A percentile compares a stretch with the other conserved stretches of the same genome.
These are phyloP conservation scores for Diospyros kaki DNA, from an alignment of 148 eudicot genomes.

Conservation along the genomic window DNA sequence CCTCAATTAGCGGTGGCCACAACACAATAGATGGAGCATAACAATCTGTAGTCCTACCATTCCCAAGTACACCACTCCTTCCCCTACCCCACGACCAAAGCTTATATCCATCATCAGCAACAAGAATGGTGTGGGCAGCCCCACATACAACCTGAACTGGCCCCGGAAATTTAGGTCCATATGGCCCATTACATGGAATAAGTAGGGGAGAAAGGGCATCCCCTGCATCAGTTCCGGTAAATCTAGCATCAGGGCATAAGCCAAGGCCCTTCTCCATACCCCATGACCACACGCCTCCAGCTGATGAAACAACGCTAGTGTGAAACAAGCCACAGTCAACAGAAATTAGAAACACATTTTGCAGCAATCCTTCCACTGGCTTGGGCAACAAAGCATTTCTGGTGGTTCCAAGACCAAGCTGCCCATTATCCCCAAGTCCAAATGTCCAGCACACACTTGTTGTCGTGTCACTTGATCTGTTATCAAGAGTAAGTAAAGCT, in stretches of 20 bases:
- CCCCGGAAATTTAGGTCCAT: conserved; percentile 44
- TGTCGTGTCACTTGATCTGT: conserved; percentile 35
- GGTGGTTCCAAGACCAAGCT: conserved; percentile 84
- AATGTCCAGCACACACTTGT: conserved; percentile 79
- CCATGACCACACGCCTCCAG: conserved; percentile 93
- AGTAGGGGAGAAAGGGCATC: conserved; percentile 61
- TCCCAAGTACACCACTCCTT: conserved; percentile 76
- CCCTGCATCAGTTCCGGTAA: conserved; percentile 55
- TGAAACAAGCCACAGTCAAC: conserved; percentile 82
- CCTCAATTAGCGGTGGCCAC: conserved; percentile 67
- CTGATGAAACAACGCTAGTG: conserved; percentile 72
- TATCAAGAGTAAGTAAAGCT: conserved; percentile 55
- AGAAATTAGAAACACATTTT: conserved; percentile 41
- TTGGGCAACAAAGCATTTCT: conserved; percentile 45
- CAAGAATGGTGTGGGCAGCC: conserved; percentile 82
- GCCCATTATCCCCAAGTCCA: conserved; percentile 85
- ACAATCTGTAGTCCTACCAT: conserved; percentile 46
- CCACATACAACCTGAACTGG: conserved; percentile 73
- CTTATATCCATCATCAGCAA: conserved; percentile 57
- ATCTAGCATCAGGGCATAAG: conserved; percentile 76
- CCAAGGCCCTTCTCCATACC: conserved; percentile 92
- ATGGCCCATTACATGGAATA: conserved; percentile 33
- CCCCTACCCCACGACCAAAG: conserved; percentile 94
- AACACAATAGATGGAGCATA: conserved; percentile 48
- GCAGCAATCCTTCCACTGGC: conserved; percentile 43